Base-by-base conservation (phyloP, 345 rosid genomes). In the Euphorbia peplus region DNA sequence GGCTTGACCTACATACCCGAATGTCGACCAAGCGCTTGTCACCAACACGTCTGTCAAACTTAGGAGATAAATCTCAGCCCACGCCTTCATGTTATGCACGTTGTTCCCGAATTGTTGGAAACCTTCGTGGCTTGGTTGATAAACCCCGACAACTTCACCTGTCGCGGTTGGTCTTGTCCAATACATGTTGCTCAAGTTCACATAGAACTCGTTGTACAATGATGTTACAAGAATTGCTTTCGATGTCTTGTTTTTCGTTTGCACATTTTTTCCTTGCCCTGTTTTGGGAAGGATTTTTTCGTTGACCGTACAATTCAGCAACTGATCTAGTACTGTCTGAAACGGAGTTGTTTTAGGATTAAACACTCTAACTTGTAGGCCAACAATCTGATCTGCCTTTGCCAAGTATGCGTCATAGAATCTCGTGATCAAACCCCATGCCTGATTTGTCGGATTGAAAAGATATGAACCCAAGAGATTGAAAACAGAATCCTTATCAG, bases 1-100 rank as follows among this genome's bases (percentile, higher is more conserved):
- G 18, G 64, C 71, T 51, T 66, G 75, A 22, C 74, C 74, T 8
- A 75, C 78, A 39, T 75, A 75, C 3, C 78, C 78, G 50, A 75
- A 75, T 19, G 78, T 75, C 12, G 78, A 75, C 63, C 54, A 56
- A 10, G 54, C 47, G 25, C 79, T 76, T 1, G 79, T 76, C 68
- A 76, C 79, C 11, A 71, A 28, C 29, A 54, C 72, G 25, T 71
- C 72, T 37, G 54, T 30, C 71, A 76, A 52, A 65, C 79, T 76
- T 14, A 76, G 29, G 12, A 76, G 72, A 66, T 76, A 70, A 4
- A 76, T 76, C 15, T 76, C 79, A 2, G 68, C 61, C 79, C 72
- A 70, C 8, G 75, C 75, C 67, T 76, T 76, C 64, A 70, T 42
- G 29, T 64, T 71, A 53, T 76, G 79, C 52, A 0, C 42, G 8